Base-by-base conservation (phyloP, 306 rosid species). In the Prunus mongolica region DNA sequence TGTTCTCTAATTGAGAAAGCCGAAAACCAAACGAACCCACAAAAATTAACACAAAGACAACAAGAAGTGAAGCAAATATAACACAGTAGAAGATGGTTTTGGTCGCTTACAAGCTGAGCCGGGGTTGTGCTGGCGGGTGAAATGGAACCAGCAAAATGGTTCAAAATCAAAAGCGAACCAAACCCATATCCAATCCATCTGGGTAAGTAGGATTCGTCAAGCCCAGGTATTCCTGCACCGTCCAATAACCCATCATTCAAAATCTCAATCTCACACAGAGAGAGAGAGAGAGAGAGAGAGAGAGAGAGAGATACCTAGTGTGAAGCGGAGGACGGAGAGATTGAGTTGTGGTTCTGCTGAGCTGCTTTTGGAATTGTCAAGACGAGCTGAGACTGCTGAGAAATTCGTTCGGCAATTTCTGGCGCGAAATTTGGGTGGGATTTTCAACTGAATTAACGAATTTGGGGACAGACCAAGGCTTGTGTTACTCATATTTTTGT, bases 141-240 rank as follows among this genome's bases (percentile, higher is more conserved):
- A 81, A 70, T 87, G 11, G 93, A 89, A 66, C 92, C 96, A 72
- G 81, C 69, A 52, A 92, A 90, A 73, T 87, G 97, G 81, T 90
- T 95, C 73, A 92, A 64, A 5, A 92, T 56, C 61, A 92, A 60
- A 83, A 95, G 93, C 38, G 99, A 92, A 63, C 97, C 96, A 65
- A 95, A 92, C 30, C 97, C 92, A 58, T 90, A 95, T 30, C 99
- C 97, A 55, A 95, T 89, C 99, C 97, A 95, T 90, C 97, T 85
- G 80, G 99, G 97, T 70, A 95, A 86, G 87, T 90, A 92, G 50
- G 99, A 95, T 72, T 95, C 97, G 70, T 92, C 97, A 67, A 95
- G 85, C n/a, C 97, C 99, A 69, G 91, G 92, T 69, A 95, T 89
- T 66, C 99, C 98, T 91, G 81, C 49, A 61, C 78, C 76, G 2